A percentile compares a stretch with the other conserved stretches of the same genome.
These are phyloP conservation scores for Roridomyces roridus DNA, from an alignment of 768 basidiomycete species.

Conservation along the genomic window DNA sequence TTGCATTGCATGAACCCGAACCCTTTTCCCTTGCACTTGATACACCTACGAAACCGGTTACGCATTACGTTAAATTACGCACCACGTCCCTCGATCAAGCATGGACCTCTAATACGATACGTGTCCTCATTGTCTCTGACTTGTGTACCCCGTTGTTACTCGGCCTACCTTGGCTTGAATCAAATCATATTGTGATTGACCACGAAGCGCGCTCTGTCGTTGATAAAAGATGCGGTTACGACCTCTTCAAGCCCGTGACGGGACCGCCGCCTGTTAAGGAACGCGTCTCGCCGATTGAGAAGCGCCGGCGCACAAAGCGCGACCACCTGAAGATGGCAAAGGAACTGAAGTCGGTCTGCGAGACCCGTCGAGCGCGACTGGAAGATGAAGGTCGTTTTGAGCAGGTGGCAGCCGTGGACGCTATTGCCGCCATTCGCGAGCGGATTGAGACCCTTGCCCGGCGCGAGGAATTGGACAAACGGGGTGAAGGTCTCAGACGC, in stretches of 20 bases:
- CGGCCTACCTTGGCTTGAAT: not conserved
- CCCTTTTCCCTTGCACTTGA: not conserved
- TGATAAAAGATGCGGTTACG: conserved; percentile 4
- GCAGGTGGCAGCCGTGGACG: not conserved
- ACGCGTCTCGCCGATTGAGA: not conserved
- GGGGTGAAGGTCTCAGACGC: not conserved
- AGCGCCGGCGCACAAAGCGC: not conserved
- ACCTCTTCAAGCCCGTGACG: conserved; percentile 14
- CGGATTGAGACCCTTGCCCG: not conserved
- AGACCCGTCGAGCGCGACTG: not conserved
- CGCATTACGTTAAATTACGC: not conserved
- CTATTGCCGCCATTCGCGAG: not conserved
- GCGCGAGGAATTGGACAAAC: not conserved
- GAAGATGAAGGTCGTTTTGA: not conserved
- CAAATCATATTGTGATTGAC: not conserved
- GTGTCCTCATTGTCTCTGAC: not conserved
- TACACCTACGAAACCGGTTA: not conserved
- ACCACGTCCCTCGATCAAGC: not conserved
- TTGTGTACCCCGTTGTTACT: not conserved
- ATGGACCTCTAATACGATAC: not conserved
- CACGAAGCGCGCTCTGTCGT: not conserved
- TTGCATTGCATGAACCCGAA: no score
- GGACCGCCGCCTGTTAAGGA: not conserved
- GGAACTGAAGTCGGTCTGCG: not conserved
- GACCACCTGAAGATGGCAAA: not conserved